phyloP scores from a whole-genome alignment of 345 rosid genomes.

The Schrenkiella parvula region DNA sequence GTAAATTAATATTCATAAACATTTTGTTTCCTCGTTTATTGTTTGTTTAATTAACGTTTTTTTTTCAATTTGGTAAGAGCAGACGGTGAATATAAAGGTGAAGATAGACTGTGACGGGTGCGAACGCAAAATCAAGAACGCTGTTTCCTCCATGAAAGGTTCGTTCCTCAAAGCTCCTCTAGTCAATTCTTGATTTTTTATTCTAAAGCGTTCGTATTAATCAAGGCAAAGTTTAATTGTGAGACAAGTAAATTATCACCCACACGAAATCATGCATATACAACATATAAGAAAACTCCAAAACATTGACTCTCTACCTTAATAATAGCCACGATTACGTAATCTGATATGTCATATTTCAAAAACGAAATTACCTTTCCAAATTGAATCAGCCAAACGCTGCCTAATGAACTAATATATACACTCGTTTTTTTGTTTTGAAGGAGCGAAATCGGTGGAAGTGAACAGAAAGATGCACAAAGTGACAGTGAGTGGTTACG shows the following conservation, averaged over 20 bases:
- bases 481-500: slow-evolving; percentile 37
- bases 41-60: not conserved
- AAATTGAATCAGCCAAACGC: slow-evolving; percentile 8
- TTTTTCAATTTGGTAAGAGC: not conserved
- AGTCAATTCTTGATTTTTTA: too few species aligned
- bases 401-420: slow-evolving; percentile 8
- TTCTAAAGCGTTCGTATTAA: too few species aligned
- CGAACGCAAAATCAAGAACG: slow-evolving; percentile 47
- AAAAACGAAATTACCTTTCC: not conserved
- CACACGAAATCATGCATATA: slow-evolving; percentile 17
- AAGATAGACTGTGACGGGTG: slow-evolving; percentile 53
- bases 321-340: not conserved
- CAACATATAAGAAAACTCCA: not conserved
- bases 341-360: not conserved
- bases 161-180: not conserved
- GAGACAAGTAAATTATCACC: slow-evolving; percentile 5
- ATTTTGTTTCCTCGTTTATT: not conserved
- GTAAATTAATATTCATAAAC: slow-evolving; percentile 2
- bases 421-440: not conserved
- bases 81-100: slow-evolving; percentile 45
- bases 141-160: slow-evolving; percentile 48
- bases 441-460: slow-evolving; percentile 34
- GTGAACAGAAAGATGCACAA: slow-evolving; percentile 29
- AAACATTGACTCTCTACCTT: not conserved
- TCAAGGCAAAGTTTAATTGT: not conserved